A percentile compares a stretch with the other conserved stretches of the same genome.
Evolutionary conservation across 2,329 filamentous ascomycete species (phyloP).

Genomic region (Macrophomina pseudophaseolina): DNA sequence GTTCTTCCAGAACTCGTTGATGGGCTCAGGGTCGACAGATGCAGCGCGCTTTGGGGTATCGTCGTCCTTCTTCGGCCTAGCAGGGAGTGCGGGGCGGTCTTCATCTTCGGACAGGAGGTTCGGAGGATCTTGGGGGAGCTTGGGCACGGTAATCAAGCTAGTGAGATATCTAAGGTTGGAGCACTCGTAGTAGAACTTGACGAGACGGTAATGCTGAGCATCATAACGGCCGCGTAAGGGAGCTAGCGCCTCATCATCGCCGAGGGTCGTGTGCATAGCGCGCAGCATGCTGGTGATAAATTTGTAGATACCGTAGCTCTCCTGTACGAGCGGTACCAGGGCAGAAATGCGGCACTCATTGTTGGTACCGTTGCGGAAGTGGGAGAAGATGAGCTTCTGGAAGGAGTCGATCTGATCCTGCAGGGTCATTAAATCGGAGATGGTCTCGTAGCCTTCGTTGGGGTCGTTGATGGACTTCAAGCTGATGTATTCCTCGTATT

Average conservation of each 20-base stretch:
- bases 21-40: conserved; percentile 83
- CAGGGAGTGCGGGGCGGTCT: conserved; percentile 79
- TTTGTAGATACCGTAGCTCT: conserved; percentile 99
- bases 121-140: conserved; percentile 91
- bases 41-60: conserved; percentile 61
- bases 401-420: conserved; percentile 99
- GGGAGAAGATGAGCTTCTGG: conserved; percentile 97
- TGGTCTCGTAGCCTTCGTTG: conserved; percentile 96
- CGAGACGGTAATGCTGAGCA: conserved; percentile 92
- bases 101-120: conserved; percentile 82
- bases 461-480: conserved; percentile 98
- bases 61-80: conserved; percentile 73
- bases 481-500: conserved; percentile 98
- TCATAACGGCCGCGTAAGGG: conserved; percentile 89
- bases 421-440: conserved; percentile 92
- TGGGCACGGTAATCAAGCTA: conserved; percentile 93
- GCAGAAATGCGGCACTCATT: conserved; percentile 97
- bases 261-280: conserved; percentile 94
- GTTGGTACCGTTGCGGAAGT: conserved; percentile 88
- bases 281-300: conserved; percentile 99
- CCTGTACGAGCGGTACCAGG: conserved; percentile 89
- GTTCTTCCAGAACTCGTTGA: conserved; percentile 97
- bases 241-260: conserved; percentile 89
- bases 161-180: conserved; percentile 97
- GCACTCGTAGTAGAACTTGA: conserved; percentile 99